Percentiles rank a stretch among this genome's conserved stretches.
These are phyloP conservation scores for Pisolithus tinctorius DNA, from an alignment of 768 basidiomycete genomes.

Conservation along the genomic window DNA sequence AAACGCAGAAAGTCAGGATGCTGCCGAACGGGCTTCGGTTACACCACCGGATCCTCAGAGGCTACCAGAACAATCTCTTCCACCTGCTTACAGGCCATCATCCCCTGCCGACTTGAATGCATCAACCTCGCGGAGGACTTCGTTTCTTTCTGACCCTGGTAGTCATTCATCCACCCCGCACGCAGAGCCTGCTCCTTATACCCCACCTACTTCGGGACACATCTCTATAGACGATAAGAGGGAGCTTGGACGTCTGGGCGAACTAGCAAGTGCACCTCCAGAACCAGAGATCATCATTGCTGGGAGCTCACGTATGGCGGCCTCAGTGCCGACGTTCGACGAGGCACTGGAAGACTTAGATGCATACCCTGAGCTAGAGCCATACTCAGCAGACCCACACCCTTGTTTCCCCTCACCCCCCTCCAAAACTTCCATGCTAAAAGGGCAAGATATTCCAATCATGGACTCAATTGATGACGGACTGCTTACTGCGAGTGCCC, in stretches of 20 bases:
- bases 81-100: conserved; percentile 40
- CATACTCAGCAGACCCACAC: neutral
- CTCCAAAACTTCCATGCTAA: conserved; percentile 33
- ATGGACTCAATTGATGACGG: conserved; percentile 21
- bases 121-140: conserved; percentile 8
- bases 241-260: conserved; percentile 45
- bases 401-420: conserved; percentile 28
- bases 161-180: conserved; percentile 1
- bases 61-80: conserved; percentile 23
- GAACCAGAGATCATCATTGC: conserved; percentile 7
- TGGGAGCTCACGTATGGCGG: conserved; percentile 10
- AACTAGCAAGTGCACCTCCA: conserved; percentile 50
- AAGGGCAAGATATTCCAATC: conserved; percentile 29
- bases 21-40: conserved; percentile 1
- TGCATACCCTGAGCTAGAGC: neutral
- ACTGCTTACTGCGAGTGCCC: conserved; percentile 24
- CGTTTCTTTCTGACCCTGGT: conserved; percentile 3
- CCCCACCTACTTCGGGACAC: conserved; percentile 40
- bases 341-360: conserved; percentile 41
- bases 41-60: conserved; percentile 5
- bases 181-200: conserved; percentile 23
- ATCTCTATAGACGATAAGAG: conserved; percentile 62
- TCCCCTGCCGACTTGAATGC: conserved; percentile 1
- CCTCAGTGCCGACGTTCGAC: conserved; percentile 49
- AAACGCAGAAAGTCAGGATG: neutral